A percentile compares a stretch with the other conserved stretches of the same genome.
These are phyloP conservation scores for Termitomyces sp. DNA, from an alignment of 768 basidiomycete genomes.

Conservation along the genomic window DNA sequence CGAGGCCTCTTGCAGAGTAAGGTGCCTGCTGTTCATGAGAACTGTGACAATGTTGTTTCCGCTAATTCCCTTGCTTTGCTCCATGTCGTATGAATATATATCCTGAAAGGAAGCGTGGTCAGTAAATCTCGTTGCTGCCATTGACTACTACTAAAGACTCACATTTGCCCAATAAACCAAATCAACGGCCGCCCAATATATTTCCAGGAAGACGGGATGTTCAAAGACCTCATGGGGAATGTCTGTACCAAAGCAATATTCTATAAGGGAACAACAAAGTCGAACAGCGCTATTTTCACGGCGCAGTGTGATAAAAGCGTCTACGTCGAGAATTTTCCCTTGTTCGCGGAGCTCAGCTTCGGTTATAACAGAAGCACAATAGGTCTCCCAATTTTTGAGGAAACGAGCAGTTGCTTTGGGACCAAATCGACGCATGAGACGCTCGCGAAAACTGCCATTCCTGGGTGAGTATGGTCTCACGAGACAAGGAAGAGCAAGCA, in stretches of 20 bases:
- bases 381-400: slow-evolving; percentile 44
- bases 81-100: slow-evolving; percentile 69
- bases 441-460: slow-evolving; percentile 42
- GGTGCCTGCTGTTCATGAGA: slow-evolving; percentile 48
- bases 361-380: slow-evolving; percentile 50
- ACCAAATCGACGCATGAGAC: slow-evolving; percentile 38
- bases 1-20: slow-evolving; percentile 53
- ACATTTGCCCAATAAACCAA: slow-evolving; percentile 71
- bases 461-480: slow-evolving; percentile 1
- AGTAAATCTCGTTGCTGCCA: background rate
- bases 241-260: slow-evolving; percentile 56
- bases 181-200: slow-evolving; percentile 57
- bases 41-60: slow-evolving; percentile 69
- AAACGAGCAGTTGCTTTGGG: slow-evolving; percentile 47
- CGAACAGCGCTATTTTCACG: slow-evolving; percentile 67
- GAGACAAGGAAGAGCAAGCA: slow-evolving; percentile 4
- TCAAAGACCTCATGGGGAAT: slow-evolving; percentile 57
- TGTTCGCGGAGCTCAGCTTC: slow-evolving; percentile 60
- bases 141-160: slow-evolving; percentile 16
- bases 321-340: slow-evolving; percentile 47
- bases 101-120: slow-evolving; percentile 35
- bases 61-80: slow-evolving; percentile 56
- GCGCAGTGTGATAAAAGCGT: slow-evolving; percentile 50
- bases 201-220: slow-evolving; percentile 45
- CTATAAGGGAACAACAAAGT: slow-evolving; percentile 57